Percentiles rank a stretch among this genome's conserved stretches.
Evolutionary conservation across 2,329 filamentous ascomycete species (phyloP).

Genomic region (Colletotrichum sp.): DNA sequence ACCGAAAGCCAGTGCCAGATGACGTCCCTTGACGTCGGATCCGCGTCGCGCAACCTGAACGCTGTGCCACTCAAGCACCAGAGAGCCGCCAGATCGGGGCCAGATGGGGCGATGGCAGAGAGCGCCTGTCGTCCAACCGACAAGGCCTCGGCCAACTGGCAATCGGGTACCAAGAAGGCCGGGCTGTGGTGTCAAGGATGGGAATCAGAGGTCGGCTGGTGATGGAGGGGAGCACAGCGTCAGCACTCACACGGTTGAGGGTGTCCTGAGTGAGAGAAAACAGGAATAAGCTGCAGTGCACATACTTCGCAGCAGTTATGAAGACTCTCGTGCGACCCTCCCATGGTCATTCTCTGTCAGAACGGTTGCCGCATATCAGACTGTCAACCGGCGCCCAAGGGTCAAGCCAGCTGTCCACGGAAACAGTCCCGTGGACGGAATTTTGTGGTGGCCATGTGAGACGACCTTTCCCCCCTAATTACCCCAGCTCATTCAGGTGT

Average conservation of each 20-base stretch:
- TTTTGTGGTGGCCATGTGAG: background rate
- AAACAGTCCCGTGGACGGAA: slow-evolving; percentile 16
- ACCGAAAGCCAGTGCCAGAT: background rate
- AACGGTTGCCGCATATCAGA: background rate
- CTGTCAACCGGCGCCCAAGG: background rate
- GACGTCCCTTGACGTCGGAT: background rate
- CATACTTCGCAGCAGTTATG: background rate
- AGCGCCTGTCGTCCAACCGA: background rate
- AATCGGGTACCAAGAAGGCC: background rate
- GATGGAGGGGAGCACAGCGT: background rate
- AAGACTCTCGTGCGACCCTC: background rate
- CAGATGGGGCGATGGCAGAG: background rate
- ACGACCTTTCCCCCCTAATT: background rate
- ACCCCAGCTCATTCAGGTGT: background rate
- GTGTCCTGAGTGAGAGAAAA: background rate
- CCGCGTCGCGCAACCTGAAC: background rate
- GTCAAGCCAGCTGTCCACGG: background rate
- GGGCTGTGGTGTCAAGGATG: background rate
- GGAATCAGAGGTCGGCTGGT: background rate
- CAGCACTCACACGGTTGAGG: background rate
- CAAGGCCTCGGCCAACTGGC: background rate
- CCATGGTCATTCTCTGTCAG: background rate
- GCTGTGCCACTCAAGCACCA: background rate
- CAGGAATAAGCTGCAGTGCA: background rate
- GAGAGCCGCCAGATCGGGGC: background rate